Base-by-base conservation (phyloP, 2,329 filamentous ascomycete genomes). In the Colletotrichum acutatum region DNA sequence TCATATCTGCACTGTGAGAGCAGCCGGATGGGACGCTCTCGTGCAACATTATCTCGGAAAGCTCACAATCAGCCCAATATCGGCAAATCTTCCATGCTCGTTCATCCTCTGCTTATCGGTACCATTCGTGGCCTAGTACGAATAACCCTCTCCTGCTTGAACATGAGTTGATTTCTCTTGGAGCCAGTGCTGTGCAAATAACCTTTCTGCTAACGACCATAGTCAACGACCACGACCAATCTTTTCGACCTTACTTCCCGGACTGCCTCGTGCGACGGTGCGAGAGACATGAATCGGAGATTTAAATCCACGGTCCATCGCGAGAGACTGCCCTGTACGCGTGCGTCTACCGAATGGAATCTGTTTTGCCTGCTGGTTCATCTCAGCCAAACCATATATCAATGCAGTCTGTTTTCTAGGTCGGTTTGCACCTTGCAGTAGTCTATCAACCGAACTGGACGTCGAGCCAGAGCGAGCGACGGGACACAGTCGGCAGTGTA, bases 221-320 rank as follows among this genome's bases (percentile, higher is more conserved):
- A 34, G 32, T 63, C 46, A n/a, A 26, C 22, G 28, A 34, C 26
- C 46, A 57, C 30, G 14, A 42, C 26, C 26, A 57, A 49, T 2
- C 42, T 49, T 34, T 57, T 26, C 11, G 32, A 32, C 9, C 32
- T 32, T 32, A 32, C 9, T 32, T 32, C 11, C 32, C 12, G 11
- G 32, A 34, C 32, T 34, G 32, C 32, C 11, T 34, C 11, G 11
- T 34, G 32, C 32, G 32, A 34, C 11, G 32, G 11, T 16, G 34
- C 54, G 54, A 70, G 70, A 60, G 57, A 72, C 66, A 71, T 57
- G 49, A 60, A 54, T 61, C 66, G 71, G 66, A 66, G 46, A 72
- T 71, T 72, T 66, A 61, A 72, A 61, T 57, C 30, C 58, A 65
- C 46, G 71, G 71, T 66, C 66, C 66, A 66, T 66, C 24, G 24